Conservation (phyloP, 2,329 filamentous ascomycete species). For the Phyllosticta citrichinensis region DNA sequence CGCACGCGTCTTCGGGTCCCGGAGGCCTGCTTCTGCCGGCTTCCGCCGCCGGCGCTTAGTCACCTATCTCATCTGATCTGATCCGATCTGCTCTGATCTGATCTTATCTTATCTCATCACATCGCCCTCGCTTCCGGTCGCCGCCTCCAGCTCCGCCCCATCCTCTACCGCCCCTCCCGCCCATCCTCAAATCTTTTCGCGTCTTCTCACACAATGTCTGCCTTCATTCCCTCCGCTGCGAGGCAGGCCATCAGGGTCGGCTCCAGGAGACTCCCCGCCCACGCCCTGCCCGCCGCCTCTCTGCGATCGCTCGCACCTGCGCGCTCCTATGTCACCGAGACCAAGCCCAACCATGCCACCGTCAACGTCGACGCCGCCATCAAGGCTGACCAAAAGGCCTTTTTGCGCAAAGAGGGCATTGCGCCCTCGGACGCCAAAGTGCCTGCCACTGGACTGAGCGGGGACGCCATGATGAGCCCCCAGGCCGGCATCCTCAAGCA, state of each 20-base stretch:
- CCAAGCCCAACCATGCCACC: constrained; percentile 68
- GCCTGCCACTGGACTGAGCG: constrained; percentile 47
- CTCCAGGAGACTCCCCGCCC: constrained; percentile 38
- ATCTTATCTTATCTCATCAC: constrained; percentile 6
- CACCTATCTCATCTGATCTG: constrained; percentile 8
- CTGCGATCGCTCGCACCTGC: constrained; percentile 32
- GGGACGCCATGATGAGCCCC: constrained; percentile 67
- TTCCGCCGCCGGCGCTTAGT: background rate
- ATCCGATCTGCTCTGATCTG: no score
- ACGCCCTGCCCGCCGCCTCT: constrained; percentile 30
- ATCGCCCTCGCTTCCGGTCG: background rate
- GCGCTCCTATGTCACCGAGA: constrained; percentile 74
- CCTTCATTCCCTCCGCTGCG: constrained; percentile 53
- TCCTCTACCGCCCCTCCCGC: constrained; percentile 10
- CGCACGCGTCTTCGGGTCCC: no score
- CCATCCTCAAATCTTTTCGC: constrained; percentile 1
- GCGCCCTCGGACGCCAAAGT: constrained; percentile 48
- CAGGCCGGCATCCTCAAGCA: constrained; percentile 78
- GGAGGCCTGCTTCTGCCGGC: no score
- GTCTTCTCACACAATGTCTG: constrained; percentile 33
- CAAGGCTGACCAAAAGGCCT: constrained; percentile 75
- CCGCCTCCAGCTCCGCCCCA: background rate
- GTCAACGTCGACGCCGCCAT: constrained; percentile 76
- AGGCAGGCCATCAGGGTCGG: constrained; percentile 61
- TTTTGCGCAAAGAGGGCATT: constrained; percentile 49